Evolutionary conservation across 2,329 filamentous ascomycete species (phyloP), one percentile per base, ranked within the genome.

Genomic region (Pseudogymnoascus sp.): DNA sequence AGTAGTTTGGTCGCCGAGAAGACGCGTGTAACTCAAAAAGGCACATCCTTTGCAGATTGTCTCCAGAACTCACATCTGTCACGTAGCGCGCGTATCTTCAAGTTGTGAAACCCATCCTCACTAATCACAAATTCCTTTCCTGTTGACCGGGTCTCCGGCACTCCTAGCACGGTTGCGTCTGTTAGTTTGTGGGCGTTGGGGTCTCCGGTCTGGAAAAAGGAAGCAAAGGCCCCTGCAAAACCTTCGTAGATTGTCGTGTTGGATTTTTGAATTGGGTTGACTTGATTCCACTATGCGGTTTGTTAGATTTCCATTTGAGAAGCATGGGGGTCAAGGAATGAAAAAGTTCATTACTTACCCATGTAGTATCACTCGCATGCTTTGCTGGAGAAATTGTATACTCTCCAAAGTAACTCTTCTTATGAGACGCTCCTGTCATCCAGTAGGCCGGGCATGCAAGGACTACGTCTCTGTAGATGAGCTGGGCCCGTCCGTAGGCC

Each of bases 361-460:
- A 86, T 50, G 77, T 77, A 4, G 80, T 82, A 70, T 88, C 85
- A 63, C 77, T 81, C 0, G 79, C 84, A 70, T 87, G 84, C 64
- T 78, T 82, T 0, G 85, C 84, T 0, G 84, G 84, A 6, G 74
- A 69, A 61, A 86, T 86, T 0, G 80, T 82, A 67, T 87, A 87
- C 70, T 88, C 82, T 1, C 81, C 80, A 21, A 87, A 38, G 75
- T 81, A 87, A 2, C 81, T 77, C 1, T 75, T 75, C 15, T 71
- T 71, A 0, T 72, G 70, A 1, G 82, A 79, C 1, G 77, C 75
- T 2, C 72, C 72, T 0, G 80, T 76, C 65, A 82, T 76, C 85
- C 84, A 88, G 65, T 81, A 82, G 1, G 79, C 79, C 0, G 85
- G 85, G 70, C 84, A 88, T 0, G 84, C 79, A 7, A 88, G 77